Evolutionary conservation across 345 rosid genomes (phyloP).

Genomic region (Corchorus capsularis): DNA sequence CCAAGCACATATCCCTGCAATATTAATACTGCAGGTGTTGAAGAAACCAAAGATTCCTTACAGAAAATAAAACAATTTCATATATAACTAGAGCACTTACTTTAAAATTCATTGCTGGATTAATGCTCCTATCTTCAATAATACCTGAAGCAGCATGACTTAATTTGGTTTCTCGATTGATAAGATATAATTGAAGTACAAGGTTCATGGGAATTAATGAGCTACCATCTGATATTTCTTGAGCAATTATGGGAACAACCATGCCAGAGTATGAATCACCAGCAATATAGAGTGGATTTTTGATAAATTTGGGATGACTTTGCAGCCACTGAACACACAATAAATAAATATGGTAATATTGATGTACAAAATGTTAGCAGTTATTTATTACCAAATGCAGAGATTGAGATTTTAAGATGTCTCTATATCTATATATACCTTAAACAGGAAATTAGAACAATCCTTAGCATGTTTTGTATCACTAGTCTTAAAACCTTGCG

Average conservation of each 20-base stretch:
- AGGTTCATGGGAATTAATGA: background rate
- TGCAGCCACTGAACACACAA: slow-evolving; percentile 23
- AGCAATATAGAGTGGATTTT: slow-evolving; percentile 13
- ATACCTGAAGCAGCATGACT: slow-evolving; percentile 22
- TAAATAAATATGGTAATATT: no score
- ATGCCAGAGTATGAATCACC: slow-evolving; percentile 28
- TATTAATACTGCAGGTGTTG: background rate
- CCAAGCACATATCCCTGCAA: slow-evolving; percentile 56
- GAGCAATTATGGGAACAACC: slow-evolving; percentile 18
- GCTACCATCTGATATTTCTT: slow-evolving; percentile 22
- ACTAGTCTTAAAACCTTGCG: background rate
- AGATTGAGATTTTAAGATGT: background rate
- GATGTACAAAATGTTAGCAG: background rate
- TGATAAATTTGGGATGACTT: slow-evolving; percentile 15
- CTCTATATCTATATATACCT: slow-evolving; percentile 7
- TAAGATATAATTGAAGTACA: background rate
- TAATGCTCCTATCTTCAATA: slow-evolving; percentile 13
- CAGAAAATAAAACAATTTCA: background rate
- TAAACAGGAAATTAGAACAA: slow-evolving; percentile 9
- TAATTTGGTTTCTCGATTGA: background rate
- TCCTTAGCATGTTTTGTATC: background rate
- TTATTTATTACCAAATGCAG: background rate
- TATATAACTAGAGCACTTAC: slow-evolving; percentile 26
- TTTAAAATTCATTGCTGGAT: slow-evolving; percentile 39
- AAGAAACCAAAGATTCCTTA: background rate